A percentile compares a stretch with the other conserved stretches of the same genome.
Evolutionary conservation across 768 basidiomycete species (phyloP).

Genomic region (Tulasnella calospora): DNA sequence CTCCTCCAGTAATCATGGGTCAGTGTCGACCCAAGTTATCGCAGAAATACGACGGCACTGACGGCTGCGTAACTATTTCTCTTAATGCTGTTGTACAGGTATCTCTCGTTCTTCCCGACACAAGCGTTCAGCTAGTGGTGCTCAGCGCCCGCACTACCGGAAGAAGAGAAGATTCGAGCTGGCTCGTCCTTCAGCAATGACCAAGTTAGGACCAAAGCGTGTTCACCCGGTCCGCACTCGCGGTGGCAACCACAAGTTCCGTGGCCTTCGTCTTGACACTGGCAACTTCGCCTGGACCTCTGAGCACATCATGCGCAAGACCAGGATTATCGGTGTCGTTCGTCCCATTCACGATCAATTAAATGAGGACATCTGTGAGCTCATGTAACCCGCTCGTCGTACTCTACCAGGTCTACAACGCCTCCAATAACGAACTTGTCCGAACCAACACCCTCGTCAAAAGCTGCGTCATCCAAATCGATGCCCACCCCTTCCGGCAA

Average conservation of each 20-base stretch:
- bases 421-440: conserved; percentile 99
- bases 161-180: conserved; percentile 99
- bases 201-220: conserved; percentile 93
- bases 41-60: neutral
- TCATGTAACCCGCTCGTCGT: neutral
- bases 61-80: neutral
- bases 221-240: conserved; percentile 92
- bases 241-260: conserved; percentile 92
- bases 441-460: conserved; percentile 99
- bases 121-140: conserved; percentile 92
- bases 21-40: neutral
- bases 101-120: conserved; percentile 95
- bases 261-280: conserved; percentile 91
- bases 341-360: conserved; percentile 37
- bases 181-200: conserved; percentile 95
- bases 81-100: conserved; percentile 52
- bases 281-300: conserved; percentile 99
- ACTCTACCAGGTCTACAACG: conserved; percentile 79
- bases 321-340: conserved; percentile 92
- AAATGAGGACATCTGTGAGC: conserved; percentile 1
- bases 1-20: conserved; percentile 20
- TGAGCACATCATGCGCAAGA: conserved; percentile 91
- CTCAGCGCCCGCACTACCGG: conserved; percentile 90
- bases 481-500: conserved; percentile 98
- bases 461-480: conserved; percentile 92